phyloP scores from a whole-genome alignment of 306 rosid species.

The Arachis stenosperma region DNA sequence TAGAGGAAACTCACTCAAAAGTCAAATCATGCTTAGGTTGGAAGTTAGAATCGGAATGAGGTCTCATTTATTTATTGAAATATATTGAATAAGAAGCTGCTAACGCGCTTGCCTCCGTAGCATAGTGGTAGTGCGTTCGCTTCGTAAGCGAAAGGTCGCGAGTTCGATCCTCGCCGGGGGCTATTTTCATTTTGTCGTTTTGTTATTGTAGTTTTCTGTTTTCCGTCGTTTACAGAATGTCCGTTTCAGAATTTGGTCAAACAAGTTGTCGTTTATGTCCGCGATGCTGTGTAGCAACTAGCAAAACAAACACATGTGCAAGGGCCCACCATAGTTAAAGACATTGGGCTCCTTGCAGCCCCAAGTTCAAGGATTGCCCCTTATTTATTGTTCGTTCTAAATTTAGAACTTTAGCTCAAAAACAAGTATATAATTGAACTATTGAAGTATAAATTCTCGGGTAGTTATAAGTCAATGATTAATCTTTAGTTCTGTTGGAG shows the following conservation, averaged over 20 bases:
- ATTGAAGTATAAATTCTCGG: too few relatives aligned
- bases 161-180: conserved; percentile 99
- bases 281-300: background rate
- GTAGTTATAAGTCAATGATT: too few relatives aligned
- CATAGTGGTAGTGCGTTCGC: conserved; percentile 99
- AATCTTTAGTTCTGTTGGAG: too few relatives aligned
- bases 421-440: too few relatives aligned
- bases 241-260: background rate
- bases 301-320: background rate
- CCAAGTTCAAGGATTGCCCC: background rate
- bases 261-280: background rate
- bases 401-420: too few relatives aligned
- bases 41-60: background rate
- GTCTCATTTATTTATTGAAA: too few relatives aligned
- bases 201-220: background rate
- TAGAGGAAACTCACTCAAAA: background rate
- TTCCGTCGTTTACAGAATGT: background rate
- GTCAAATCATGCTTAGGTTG: background rate
- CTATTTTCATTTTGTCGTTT: conserved; percentile 19
- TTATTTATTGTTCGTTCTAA: background rate
- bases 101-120: conserved; percentile 63
- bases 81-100: too few relatives aligned
- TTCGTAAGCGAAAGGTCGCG: conserved; percentile 99
- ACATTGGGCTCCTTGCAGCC: background rate
- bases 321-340: background rate